phyloP scores from a whole-genome alignment of 2,329 filamentous ascomycete genomes.

The Aspergillus sp. region DNA sequence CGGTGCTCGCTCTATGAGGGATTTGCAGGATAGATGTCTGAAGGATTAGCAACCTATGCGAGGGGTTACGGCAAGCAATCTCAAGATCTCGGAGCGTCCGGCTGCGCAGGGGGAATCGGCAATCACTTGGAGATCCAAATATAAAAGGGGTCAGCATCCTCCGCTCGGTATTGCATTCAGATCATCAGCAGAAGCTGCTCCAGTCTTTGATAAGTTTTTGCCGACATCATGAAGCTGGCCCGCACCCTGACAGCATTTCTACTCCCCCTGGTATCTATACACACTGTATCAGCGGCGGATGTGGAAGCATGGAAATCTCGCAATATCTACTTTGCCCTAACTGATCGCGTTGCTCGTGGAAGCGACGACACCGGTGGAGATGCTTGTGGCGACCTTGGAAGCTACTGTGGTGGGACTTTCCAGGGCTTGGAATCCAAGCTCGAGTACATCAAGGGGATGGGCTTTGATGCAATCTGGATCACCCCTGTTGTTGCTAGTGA shows the following conservation, averaged over 20 bases:
- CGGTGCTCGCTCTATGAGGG: too few species aligned
- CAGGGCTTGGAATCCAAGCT: constrained; percentile 38
- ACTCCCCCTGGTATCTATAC: not conserved
- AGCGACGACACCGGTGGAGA: constrained; percentile 37
- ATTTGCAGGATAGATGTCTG: too few species aligned
- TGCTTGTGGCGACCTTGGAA: constrained; percentile 24
- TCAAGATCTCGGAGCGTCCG: too few species aligned
- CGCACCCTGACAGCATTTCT: not conserved
- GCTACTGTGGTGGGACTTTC: constrained; percentile 52
- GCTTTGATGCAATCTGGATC: constrained; percentile 52
- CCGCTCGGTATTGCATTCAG: too few species aligned
- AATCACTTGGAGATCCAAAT: too few species aligned
- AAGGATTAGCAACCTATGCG: too few species aligned
- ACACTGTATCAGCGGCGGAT: not conserved
- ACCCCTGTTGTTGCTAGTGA: constrained; percentile 40
- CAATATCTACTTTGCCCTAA: constrained; percentile 48
- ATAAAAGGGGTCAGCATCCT: too few species aligned
- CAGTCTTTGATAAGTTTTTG: not conserved
- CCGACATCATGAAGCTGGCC: not conserved
- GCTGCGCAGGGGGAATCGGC: too few species aligned
- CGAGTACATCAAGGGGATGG: constrained; percentile 51
- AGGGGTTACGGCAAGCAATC: too few species aligned
- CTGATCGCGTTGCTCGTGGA: constrained; percentile 44
- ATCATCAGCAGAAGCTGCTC: too few species aligned
- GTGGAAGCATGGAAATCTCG: constrained; percentile 36